Percentiles rank a stretch among this genome's conserved stretches.
Evolutionary conservation across 2,329 filamentous ascomycete species (phyloP).

Genomic region (Aspergillus tanneri): DNA sequence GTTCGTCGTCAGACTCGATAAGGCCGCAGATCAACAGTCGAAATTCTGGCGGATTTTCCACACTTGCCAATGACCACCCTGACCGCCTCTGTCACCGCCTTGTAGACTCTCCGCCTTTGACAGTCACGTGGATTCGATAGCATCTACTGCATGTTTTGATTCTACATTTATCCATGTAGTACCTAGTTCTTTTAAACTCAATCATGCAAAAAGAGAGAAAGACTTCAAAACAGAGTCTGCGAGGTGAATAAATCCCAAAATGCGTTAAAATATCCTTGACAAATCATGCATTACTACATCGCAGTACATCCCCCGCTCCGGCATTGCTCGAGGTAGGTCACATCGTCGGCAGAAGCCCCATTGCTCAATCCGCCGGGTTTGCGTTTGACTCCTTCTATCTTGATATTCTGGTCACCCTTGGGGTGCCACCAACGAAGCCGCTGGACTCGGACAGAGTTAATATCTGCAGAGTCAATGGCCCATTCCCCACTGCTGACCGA

Average conservation of each 20-base stretch:
- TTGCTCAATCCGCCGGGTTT: conserved; percentile 43
- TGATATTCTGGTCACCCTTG: conserved; percentile 77
- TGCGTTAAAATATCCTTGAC: too few relatives aligned
- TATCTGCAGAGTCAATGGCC: conserved; percentile 74
- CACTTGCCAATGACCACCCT: too few relatives aligned
- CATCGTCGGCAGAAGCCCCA: conserved; percentile 66
- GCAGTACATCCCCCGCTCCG: conserved; percentile 50
- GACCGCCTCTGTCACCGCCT: too few relatives aligned
- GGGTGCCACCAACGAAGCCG: conserved; percentile 89
- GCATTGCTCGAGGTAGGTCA: conserved; percentile 70
- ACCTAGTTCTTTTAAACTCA: too few relatives aligned
- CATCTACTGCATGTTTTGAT: too few relatives aligned
- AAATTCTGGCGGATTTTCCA: too few relatives aligned
- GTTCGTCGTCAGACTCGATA: too few relatives aligned
- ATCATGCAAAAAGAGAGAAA: background rate
- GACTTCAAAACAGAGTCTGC: background rate
- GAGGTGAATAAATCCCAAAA: background rate
- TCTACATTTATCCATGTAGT: too few relatives aligned
- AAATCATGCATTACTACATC: conserved; percentile 43
- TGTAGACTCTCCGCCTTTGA: too few relatives aligned
- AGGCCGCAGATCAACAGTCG: too few relatives aligned
- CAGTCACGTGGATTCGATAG: too few relatives aligned
- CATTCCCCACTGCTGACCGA: conserved; percentile 84
- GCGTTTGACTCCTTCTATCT: conserved; percentile 70
- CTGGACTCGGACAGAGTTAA: conserved; percentile 69